These are phyloP conservation scores for Podila minutissima DNA, from an alignment of 192 early-diverging fungal genomes.

Conservation along the genomic window DNA sequence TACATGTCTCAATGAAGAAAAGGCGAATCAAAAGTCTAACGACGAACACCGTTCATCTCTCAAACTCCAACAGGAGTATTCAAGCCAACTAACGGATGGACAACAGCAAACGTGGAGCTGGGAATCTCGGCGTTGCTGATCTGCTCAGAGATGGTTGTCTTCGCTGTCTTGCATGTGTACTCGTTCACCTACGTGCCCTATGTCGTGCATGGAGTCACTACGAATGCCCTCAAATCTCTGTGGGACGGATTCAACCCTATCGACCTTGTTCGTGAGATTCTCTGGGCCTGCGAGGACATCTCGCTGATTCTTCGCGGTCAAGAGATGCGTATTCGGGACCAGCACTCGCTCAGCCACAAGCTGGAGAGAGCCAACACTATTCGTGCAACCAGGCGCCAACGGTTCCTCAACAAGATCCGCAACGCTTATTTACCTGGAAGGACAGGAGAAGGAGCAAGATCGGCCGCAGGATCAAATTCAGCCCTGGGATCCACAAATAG, in stretches of 20 bases:
- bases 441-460: neutral
- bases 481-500: neutral
- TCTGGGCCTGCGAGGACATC: slow-evolving; percentile 37
- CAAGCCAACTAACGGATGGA: slow-evolving; percentile 32
- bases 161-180: slow-evolving; percentile 48
- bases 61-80: neutral
- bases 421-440: neutral
- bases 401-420: slow-evolving; percentile 15
- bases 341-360: slow-evolving; percentile 12
- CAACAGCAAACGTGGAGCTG: slow-evolving; percentile 35
- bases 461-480: neutral
- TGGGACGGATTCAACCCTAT: slow-evolving; percentile 51
- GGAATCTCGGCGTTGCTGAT: slow-evolving; percentile 50
- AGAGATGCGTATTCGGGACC: slow-evolving; percentile 26
- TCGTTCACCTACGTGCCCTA: slow-evolving; percentile 49
- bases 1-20: neutral
- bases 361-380: slow-evolving; percentile 32
- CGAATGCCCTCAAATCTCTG: slow-evolving; percentile 17
- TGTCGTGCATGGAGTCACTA: slow-evolving; percentile 21
- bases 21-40: neutral
- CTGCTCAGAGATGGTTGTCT: slow-evolving; percentile 52
- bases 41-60: neutral
- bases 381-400: slow-evolving; percentile 18
- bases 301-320: slow-evolving; percentile 20
- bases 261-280: slow-evolving; percentile 43